A percentile compares a stretch with the other conserved stretches of the same genome.
phyloP scores from a whole-genome alignment of 192 early-diverging fungal species.

The Coemansia sp. region DNA sequence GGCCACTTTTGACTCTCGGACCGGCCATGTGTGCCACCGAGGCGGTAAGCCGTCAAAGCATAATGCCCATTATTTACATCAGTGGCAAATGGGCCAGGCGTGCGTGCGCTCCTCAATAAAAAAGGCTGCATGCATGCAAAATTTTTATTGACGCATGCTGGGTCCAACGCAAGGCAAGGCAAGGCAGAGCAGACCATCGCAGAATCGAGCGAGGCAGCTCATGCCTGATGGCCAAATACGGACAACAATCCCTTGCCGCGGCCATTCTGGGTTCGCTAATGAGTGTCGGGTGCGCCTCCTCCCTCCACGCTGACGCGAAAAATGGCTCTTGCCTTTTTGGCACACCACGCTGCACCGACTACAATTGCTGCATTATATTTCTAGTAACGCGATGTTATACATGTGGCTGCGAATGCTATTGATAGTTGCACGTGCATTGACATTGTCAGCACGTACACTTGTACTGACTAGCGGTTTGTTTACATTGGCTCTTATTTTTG shows the following conservation, averaged over 20 bases:
- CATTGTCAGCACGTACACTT: background rate
- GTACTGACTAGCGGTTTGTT: background rate
- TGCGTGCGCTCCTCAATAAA: too few species aligned
- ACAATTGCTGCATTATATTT: constrained; percentile 1
- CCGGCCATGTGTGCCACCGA: background rate
- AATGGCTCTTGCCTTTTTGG: background rate
- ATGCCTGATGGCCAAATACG: background rate
- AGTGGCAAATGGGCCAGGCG: too few species aligned
- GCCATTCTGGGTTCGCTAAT: constrained; percentile 1
- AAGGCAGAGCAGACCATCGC: background rate
- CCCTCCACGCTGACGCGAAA: background rate
- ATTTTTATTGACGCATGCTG: constrained; percentile 2
- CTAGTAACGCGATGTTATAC: background rate
- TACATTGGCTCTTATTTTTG: background rate
- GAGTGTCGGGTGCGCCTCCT: constrained; percentile 4
- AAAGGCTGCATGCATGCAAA: background rate
- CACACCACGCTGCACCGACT: too few species aligned
- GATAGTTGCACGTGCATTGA: background rate
- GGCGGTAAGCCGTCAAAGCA: background rate
- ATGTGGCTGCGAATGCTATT: background rate
- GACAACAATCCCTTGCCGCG: background rate
- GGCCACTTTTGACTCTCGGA: background rate
- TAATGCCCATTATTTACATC: too few species aligned
- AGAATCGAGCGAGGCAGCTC: background rate
- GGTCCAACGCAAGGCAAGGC: background rate